These are phyloP conservation scores for Lactarius pseudohatsudake DNA, from an alignment of 768 basidiomycete genomes.

Conservation along the genomic window DNA sequence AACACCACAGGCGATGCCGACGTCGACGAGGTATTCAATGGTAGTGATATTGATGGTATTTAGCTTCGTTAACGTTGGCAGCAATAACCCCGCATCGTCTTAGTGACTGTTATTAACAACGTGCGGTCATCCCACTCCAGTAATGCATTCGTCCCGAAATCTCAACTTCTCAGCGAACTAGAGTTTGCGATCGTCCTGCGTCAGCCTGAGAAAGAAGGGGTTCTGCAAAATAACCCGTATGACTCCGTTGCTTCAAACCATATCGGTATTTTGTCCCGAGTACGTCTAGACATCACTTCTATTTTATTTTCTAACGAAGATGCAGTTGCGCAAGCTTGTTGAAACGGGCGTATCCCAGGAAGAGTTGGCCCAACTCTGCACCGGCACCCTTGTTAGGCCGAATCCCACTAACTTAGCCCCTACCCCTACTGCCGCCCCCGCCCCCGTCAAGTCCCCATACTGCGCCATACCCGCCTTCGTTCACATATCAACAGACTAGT, in stretches of 20 bases:
- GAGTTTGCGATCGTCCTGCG: slow-evolving; percentile 65
- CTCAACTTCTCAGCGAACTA: slow-evolving; percentile 80
- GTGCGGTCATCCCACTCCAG: slow-evolving; percentile 36
- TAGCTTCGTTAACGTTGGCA: no score
- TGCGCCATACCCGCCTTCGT: slow-evolving; percentile 28
- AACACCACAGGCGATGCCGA: no score
- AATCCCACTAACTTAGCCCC: slow-evolving; percentile 23
- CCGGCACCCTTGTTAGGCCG: slow-evolving; percentile 51
- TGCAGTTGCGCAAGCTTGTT: slow-evolving; percentile 66
- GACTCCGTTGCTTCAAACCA: slow-evolving; percentile 70
- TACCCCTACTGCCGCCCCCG: slow-evolving; percentile 9
- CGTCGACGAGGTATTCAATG: no score
- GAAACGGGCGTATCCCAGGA: slow-evolving; percentile 79
- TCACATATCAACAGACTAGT: slow-evolving; percentile 35
- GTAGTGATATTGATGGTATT: no score
- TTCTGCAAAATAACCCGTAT: slow-evolving; percentile 68
- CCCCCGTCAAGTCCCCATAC: slow-evolving; percentile 26
- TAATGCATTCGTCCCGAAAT: slow-evolving; percentile 58
- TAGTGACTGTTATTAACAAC: neutral
- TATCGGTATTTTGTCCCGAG: slow-evolving; percentile 78
- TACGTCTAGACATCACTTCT: slow-evolving; percentile 38
- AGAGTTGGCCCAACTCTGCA: slow-evolving; percentile 63
- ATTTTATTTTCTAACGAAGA: slow-evolving; percentile 22
- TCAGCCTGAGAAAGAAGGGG: slow-evolving; percentile 64
- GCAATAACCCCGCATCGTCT: no score